phyloP scores from a whole-genome alignment of 768 basidiomycete genomes.

The Termitomyces sp. region DNA sequence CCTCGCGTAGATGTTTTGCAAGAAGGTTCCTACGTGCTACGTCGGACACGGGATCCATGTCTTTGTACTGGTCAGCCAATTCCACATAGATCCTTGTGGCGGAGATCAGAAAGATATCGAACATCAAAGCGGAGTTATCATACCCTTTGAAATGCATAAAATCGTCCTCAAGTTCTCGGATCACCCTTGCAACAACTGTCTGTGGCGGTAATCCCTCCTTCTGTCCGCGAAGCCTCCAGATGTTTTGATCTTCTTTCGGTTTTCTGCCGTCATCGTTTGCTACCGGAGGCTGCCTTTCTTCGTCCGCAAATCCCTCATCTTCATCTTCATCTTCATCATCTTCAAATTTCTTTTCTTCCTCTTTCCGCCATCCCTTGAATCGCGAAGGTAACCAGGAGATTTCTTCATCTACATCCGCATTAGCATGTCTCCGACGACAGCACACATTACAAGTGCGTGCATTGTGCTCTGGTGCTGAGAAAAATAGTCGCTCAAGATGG shows the following conservation, averaged over 20 bases:
- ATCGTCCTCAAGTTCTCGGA: conserved; percentile 90
- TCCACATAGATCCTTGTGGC: conserved; percentile 78
- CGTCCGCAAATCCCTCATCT: conserved; percentile 46
- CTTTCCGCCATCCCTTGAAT: conserved; percentile 9
- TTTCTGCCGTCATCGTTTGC: conserved; percentile 23
- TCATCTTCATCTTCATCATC: conserved; percentile 26
- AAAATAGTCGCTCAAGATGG: conserved; percentile 75
- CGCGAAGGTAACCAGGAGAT: conserved; percentile 18
- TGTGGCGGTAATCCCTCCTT: conserved; percentile 68
- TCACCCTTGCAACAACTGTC: conserved; percentile 76
- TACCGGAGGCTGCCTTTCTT: conserved; percentile 7
- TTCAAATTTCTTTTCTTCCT: conserved; percentile 2
- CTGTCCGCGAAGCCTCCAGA: conserved; percentile 25
- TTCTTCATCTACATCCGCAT: neutral
- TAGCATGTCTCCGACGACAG: conserved; percentile 36
- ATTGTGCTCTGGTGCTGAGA: conserved; percentile 74
- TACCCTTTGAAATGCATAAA: conserved; percentile 94
- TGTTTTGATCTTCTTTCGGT: conserved; percentile 21
- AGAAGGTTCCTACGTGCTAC: conserved; percentile 79
- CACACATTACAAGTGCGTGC: conserved; percentile 65
- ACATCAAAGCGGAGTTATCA: conserved; percentile 18
- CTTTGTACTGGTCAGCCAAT: conserved; percentile 88
- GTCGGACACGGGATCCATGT: conserved; percentile 81
- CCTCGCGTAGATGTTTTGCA: conserved; percentile 84
- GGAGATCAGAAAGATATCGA: conserved; percentile 2